Conservation (phyloP, 805 yeast species). For the Candida parachauliodes region DNA sequence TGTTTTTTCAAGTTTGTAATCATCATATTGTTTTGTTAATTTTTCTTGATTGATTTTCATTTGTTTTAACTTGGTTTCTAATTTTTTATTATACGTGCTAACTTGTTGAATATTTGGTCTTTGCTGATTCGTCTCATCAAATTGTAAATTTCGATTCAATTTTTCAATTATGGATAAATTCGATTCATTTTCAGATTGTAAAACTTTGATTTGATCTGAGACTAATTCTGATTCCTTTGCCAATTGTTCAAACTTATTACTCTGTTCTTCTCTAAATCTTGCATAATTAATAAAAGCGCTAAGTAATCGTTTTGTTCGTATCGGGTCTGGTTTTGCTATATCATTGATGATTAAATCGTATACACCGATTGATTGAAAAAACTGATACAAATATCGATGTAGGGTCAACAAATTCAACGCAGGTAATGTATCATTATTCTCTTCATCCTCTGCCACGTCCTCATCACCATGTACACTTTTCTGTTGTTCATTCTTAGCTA, state of each 20-base stretch:
- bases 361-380: slow-evolving; percentile 70
- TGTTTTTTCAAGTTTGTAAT: slow-evolving; percentile 62
- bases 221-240: slow-evolving; percentile 35
- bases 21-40: slow-evolving; percentile 56
- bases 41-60: slow-evolving; percentile 62
- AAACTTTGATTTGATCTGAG: slow-evolving; percentile 36
- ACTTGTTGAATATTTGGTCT: slow-evolving; percentile 37
- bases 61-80: slow-evolving; percentile 60
- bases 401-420: slow-evolving; percentile 52
- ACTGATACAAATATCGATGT: slow-evolving; percentile 57
- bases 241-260: slow-evolving; percentile 63
- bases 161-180: slow-evolving; percentile 32
- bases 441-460: slow-evolving; percentile 11
- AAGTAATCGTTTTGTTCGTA: slow-evolving; percentile 57
- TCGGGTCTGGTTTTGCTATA: slow-evolving; percentile 72
- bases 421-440: slow-evolving; percentile 18
- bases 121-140: slow-evolving; percentile 15
- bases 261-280: slow-evolving; percentile 73
- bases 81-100: slow-evolving; percentile 45
- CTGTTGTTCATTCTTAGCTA: slow-evolving; percentile 8
- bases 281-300: slow-evolving; percentile 88
- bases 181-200: slow-evolving; percentile 33
- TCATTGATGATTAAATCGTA: slow-evolving; percentile 74
- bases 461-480: slow-evolving; percentile 8
- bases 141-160: slow-evolving; percentile 30